phyloP scores from a whole-genome alignment of 2,329 filamentous ascomycete species.

The Venturia aucupariae region DNA sequence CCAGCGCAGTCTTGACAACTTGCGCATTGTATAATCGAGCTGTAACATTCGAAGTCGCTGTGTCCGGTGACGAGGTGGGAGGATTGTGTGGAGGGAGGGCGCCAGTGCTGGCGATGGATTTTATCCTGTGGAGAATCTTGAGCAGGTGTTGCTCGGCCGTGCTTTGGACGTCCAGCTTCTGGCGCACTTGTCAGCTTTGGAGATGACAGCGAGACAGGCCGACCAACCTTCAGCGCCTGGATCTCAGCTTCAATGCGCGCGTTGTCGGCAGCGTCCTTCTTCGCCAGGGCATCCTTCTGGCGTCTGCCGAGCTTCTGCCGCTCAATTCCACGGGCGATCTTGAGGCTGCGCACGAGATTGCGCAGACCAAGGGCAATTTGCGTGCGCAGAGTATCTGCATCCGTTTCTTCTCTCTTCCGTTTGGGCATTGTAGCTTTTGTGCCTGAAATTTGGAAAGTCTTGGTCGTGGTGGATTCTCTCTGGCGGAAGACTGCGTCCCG shows the following conservation, averaged over 20 bases:
- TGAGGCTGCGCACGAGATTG: slow-evolving; percentile 57
- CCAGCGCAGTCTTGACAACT: not conserved
- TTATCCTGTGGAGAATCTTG: slow-evolving; percentile 48
- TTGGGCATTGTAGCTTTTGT: slow-evolving; percentile 3
- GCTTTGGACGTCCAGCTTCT: slow-evolving; percentile 42
- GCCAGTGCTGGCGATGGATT: slow-evolving; percentile 28
- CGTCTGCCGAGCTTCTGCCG: slow-evolving; percentile 62
- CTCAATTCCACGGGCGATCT: slow-evolving; percentile 66
- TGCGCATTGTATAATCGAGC: slow-evolving; percentile 13
- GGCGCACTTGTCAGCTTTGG: slow-evolving; percentile 2
- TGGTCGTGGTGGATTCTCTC: too few relatives aligned
- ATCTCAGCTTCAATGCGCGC: slow-evolving; percentile 56
- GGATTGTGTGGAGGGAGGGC: not conserved
- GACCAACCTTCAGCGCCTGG: slow-evolving; percentile 44
- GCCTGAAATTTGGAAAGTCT: not conserved
- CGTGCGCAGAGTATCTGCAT: slow-evolving; percentile 16
- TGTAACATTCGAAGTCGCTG: slow-evolving; percentile 4
- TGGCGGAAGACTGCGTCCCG: too few relatives aligned
- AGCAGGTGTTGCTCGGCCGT: slow-evolving; percentile 46
- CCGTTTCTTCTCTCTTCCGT: slow-evolving; percentile 4
- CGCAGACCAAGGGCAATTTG: slow-evolving; percentile 46
- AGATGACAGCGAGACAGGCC: not conserved
- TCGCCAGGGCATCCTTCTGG: slow-evolving; percentile 43
- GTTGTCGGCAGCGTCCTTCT: slow-evolving; percentile 39
- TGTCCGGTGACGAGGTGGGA: not conserved